Percentiles rank a stretch among this genome's conserved stretches.
These are phyloP conservation scores for Helotiales sp. DNA, from an alignment of 2,329 filamentous ascomycete species.

Conservation along the genomic window DNA sequence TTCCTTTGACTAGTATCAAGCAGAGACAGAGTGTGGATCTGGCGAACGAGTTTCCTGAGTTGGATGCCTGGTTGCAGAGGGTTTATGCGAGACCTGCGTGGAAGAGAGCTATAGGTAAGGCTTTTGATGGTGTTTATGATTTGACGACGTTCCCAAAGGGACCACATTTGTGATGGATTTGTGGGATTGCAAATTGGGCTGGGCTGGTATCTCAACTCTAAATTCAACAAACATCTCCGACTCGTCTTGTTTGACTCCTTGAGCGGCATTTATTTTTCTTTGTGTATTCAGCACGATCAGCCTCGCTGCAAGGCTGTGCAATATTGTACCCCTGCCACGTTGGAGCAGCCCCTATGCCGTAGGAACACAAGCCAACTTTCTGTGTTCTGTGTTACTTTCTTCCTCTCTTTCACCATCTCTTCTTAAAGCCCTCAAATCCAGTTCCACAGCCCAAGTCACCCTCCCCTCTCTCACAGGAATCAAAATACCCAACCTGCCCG, in stretches of 20 bases:
- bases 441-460: no score
- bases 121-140: conserved; percentile 39
- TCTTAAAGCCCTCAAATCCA: no score
- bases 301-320: background rate
- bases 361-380: no score
- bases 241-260: no score
- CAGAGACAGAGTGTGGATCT: conserved; percentile 41
- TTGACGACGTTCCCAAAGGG: conserved; percentile 30
- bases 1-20: conserved; percentile 39
- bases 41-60: conserved; percentile 40
- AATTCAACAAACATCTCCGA: no score
- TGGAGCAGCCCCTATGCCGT: no score
- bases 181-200: background rate
- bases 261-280: no score
- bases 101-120: conserved; percentile 39
- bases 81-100: conserved; percentile 39
- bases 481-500: no score
- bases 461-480: no score
- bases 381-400: no score
- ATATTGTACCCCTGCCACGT: background rate
- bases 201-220: background rate
- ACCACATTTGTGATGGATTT: conserved; percentile 6
- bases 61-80: conserved; percentile 42
- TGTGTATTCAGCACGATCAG: no score
- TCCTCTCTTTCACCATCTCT: no score